Conservation (phyloP, 1,139 yeast genomes). For the Kurtzmaniella natalensis region DNA sequence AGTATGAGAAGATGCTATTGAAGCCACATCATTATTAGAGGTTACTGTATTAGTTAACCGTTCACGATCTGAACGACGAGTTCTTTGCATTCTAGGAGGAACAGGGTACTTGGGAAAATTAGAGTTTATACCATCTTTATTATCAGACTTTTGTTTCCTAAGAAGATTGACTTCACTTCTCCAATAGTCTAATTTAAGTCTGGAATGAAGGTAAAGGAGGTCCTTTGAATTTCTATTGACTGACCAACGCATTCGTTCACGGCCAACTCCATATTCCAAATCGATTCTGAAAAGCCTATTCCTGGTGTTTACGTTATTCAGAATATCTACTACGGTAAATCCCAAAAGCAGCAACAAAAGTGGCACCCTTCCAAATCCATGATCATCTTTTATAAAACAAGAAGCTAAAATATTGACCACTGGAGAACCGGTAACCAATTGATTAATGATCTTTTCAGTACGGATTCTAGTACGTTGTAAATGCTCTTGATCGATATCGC, state of each 20-base stretch:
- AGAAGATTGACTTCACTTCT: conserved; percentile 28
- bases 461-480: conserved; percentile 39
- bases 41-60: background rate
- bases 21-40: conserved; percentile 1
- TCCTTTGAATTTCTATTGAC: conserved; percentile 72
- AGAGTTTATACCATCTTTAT: too few relatives aligned
- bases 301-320: conserved; percentile 37
- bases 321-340: conserved; percentile 53
- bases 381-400: conserved; percentile 71
- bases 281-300: conserved; percentile 61
- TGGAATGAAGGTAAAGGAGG: conserved; percentile 61
- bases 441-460: conserved; percentile 61
- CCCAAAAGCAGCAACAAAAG: conserved; percentile 70
- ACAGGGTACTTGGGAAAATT: conserved; percentile 29
- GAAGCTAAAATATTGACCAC: conserved; percentile 76
- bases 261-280: conserved; percentile 87
- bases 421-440: conserved; percentile 72
- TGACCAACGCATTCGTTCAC: conserved; percentile 75
- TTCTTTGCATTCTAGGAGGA: conserved; percentile 17
- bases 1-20: conserved; percentile 2
- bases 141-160: conserved; percentile 11
- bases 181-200: conserved; percentile 51
- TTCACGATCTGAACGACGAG: background rate
- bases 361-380: conserved; percentile 77
- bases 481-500: conserved; percentile 17